These are phyloP conservation scores for Hansfordia pulvinata DNA, from an alignment of 2,329 filamentous ascomycete genomes.

Conservation along the genomic window DNA sequence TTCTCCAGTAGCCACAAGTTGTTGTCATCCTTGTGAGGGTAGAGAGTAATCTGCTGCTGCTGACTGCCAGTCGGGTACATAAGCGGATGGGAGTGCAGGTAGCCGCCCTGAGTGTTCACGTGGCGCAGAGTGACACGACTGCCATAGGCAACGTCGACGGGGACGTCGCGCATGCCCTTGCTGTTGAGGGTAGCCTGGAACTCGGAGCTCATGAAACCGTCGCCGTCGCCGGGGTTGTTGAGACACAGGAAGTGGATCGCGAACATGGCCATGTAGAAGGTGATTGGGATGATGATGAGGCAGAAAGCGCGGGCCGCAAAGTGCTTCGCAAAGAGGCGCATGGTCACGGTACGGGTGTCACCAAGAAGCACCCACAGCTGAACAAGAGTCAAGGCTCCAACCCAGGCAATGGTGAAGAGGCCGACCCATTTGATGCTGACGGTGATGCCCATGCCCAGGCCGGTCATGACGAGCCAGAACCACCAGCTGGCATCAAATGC, in stretches of 20 bases:
- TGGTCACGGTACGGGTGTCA: conserved; percentile 72
- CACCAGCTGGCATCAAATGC: conserved; percentile 89
- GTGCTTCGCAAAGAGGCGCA: conserved; percentile 84
- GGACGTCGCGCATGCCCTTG: conserved; percentile 91
- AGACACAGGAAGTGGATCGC: conserved; percentile 91
- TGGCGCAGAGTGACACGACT: conserved; percentile 80
- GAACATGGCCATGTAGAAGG: conserved; percentile 96
- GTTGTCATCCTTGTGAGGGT: conserved; percentile 98
- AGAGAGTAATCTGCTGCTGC: conserved; percentile 96
- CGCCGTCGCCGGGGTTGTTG: conserved; percentile 87
- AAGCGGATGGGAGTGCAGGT: conserved; percentile 88
- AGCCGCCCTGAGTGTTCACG: conserved; percentile 94
- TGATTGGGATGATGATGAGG: conserved; percentile 74
- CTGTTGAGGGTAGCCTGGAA: conserved; percentile 96
- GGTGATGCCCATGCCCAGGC: conserved; percentile 77
- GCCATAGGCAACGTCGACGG: conserved; percentile 81
- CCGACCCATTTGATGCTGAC: conserved; percentile 98
- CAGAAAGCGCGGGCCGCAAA: conserved; percentile 84
- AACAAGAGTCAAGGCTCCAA: conserved; percentile 76
- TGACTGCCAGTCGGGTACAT: conserved; percentile 98
- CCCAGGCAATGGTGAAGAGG: conserved; percentile 96
- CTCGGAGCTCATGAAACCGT: conserved; percentile 99
- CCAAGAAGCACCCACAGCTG: conserved; percentile 94
- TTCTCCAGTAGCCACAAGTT: conserved; percentile 93
- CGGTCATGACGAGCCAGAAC: conserved; percentile 89